Evolutionary conservation across 306 rosid species (phyloP).

Genomic region (Calophaca sinica): DNA sequence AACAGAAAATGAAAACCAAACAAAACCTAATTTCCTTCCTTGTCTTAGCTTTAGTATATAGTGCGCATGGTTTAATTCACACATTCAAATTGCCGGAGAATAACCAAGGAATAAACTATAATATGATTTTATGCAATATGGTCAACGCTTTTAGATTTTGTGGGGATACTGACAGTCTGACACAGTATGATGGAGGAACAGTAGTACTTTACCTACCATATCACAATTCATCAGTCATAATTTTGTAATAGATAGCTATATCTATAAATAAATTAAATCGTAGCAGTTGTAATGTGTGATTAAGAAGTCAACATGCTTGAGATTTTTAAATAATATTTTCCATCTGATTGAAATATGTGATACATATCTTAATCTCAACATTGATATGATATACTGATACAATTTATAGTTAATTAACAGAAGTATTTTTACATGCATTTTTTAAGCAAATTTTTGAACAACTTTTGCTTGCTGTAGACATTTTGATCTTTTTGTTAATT

Average conservation of each 20-base stretch:
- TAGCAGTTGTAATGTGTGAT: conserved; percentile 4
- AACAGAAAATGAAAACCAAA: no score
- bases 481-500: neutral
- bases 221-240: conserved; percentile 9
- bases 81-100: conserved; percentile 35
- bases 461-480: conserved; percentile 12
- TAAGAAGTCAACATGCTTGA: neutral
- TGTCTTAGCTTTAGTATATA: conserved; percentile 23
- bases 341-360: conserved; percentile 13
- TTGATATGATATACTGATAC: conserved; percentile 22
- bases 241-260: conserved; percentile 32
- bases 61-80: conserved; percentile 23
- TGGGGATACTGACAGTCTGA: neutral
- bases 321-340: neutral
- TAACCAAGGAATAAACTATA: conserved; percentile 23
- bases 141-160: conserved; percentile 8
- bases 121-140: conserved; percentile 14
- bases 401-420: neutral
- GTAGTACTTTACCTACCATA: conserved; percentile 38
- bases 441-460: neutral
- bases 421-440: neutral
- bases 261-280: conserved; percentile 14
- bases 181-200: neutral
- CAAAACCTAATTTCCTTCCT: neutral
- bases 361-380: conserved; percentile 8